Conservation (phyloP, 2,329 filamentous ascomycete genomes). For the Emmonsiellopsis sp. region DNA sequence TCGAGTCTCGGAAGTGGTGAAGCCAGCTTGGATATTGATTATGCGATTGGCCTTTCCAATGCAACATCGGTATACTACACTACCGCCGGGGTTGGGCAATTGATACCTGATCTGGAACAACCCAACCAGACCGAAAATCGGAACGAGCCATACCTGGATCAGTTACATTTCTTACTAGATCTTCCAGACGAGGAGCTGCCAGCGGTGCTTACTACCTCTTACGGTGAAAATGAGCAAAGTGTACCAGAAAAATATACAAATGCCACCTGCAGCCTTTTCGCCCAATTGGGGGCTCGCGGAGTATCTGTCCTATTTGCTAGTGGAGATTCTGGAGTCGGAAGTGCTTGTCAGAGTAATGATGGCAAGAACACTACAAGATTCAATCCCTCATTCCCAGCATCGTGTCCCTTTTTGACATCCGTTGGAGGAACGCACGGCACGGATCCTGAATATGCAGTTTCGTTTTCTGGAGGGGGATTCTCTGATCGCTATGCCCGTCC, state of each 20-base stretch:
- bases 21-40: slow-evolving; percentile 56
- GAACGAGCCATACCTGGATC: slow-evolving; percentile 59
- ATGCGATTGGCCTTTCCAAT: slow-evolving; percentile 46
- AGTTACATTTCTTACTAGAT: slow-evolving; percentile 50
- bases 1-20: slow-evolving; percentile 39
- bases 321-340: slow-evolving; percentile 53
- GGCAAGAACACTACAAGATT: slow-evolving; percentile 44
- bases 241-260: slow-evolving; percentile 51
- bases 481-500: slow-evolving; percentile 40
- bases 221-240: slow-evolving; percentile 57
- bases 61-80: slow-evolving; percentile 49
- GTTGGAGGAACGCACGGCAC: slow-evolving; percentile 50
- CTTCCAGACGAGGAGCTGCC: slow-evolving; percentile 48
- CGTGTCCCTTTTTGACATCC: slow-evolving; percentile 53
- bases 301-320: slow-evolving; percentile 56
- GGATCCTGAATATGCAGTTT: slow-evolving; percentile 43
- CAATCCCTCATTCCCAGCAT: slow-evolving; percentile 45
- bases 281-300: slow-evolving; percentile 57
- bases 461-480: slow-evolving; percentile 46
- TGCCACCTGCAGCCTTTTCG: slow-evolving; percentile 52
- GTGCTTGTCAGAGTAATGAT: slow-evolving; percentile 45
- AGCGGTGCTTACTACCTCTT: slow-evolving; percentile 57
- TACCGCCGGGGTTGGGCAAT: slow-evolving; percentile 47
- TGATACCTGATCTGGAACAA: slow-evolving; percentile 40
- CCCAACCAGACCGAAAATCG: slow-evolving; percentile 32